A percentile compares a stretch with the other conserved stretches of the same genome.
Conservation (phyloP, 2,329 filamentous ascomycete genomes). For the Penicillium verrucosum region DNA sequence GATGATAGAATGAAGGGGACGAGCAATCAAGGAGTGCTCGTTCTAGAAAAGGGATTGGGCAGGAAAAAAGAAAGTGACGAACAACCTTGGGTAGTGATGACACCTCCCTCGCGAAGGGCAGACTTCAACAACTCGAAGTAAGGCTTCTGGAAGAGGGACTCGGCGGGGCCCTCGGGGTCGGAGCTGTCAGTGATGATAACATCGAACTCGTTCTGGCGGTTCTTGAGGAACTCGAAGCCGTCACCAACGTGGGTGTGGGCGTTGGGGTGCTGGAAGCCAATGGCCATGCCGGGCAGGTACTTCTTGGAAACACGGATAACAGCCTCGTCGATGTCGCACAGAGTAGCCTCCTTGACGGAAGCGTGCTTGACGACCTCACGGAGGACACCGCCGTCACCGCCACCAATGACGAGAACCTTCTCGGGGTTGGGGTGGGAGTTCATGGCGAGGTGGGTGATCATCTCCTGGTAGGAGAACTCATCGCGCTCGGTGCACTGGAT, state of each 20-base stretch:
- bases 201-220: constrained; percentile 96
- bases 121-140: constrained; percentile 94
- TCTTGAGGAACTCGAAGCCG: constrained; percentile 96
- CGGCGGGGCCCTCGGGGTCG: constrained; percentile 93
- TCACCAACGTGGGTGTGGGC: constrained; percentile 90
- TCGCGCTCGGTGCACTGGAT: constrained; percentile 98
- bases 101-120: constrained; percentile 89
- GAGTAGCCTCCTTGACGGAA: constrained; percentile 87
- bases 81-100: constrained; percentile 99
- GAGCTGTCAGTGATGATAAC: constrained; percentile 99
- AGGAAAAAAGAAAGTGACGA: constrained; percentile 68
- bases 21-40: constrained; percentile 37
- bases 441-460: constrained; percentile 98
- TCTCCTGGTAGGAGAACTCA: constrained; percentile 99
- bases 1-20: constrained; percentile 7
- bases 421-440: constrained; percentile 98
- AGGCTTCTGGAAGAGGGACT: constrained; percentile 95
- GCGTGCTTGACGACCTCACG: constrained; percentile 99
- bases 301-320: constrained; percentile 98
- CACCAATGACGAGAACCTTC: constrained; percentile 97
- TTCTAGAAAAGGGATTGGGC: constrained; percentile 61
- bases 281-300: constrained; percentile 91
- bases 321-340: constrained; percentile 99
- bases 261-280: constrained; percentile 91
- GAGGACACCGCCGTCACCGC: constrained; percentile 94